Base-by-base conservation (phyloP, 2,329 filamentous ascomycete genomes). In the Macroventuria anomochaeta region DNA sequence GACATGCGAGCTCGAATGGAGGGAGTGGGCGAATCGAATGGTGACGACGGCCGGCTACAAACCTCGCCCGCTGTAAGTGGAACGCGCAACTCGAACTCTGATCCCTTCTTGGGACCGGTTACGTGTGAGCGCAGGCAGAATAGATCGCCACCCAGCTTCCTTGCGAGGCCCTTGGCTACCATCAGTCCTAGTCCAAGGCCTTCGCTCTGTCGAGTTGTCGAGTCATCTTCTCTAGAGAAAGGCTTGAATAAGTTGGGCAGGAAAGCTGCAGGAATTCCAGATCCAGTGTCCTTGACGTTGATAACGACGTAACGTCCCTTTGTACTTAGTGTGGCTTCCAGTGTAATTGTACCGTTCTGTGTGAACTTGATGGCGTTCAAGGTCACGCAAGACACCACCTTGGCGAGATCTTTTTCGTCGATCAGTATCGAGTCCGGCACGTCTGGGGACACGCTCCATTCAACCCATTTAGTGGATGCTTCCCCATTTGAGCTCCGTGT, bases 351-450 rank as follows among this genome's bases (percentile, higher is more conserved):
- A 6, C 88, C 87, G 48, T 80, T 79, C 51, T 88, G 85, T 0
- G 87, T 89, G 64, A 90, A 90, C 68, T 90, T 90, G 63, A 89
- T 80, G 3, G 87, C 87, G 67, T 90, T 90, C 25, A 86, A 65
- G 34, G 85, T 82, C 2, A 88, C 81, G 58, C 84, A 86, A 3
- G 84, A 87, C 2, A 88, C 81, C 62, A 87, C 75, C 64, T 88
- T 88, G 37, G 82, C 81, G 29, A 88, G 72, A 55, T 88, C 85
- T 61, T 84, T 81, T 66, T 88, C 85, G 63, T 88, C 85, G 37
- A 85, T 79, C 40, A 83, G 76, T 51, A 85, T 81, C 1, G 78
- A 81, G 15, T 78, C 77, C 3, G 83, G 83, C 8, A 85, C 80
- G 47, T 75, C 74, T 15, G 78, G 65, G 46, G 80, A 76, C 25